Percentiles rank a stretch among this genome's conserved stretches.
Evolutionary conservation across 2,329 filamentous ascomycete species (phyloP).

Genomic region (Aspergillus luchuensis): DNA sequence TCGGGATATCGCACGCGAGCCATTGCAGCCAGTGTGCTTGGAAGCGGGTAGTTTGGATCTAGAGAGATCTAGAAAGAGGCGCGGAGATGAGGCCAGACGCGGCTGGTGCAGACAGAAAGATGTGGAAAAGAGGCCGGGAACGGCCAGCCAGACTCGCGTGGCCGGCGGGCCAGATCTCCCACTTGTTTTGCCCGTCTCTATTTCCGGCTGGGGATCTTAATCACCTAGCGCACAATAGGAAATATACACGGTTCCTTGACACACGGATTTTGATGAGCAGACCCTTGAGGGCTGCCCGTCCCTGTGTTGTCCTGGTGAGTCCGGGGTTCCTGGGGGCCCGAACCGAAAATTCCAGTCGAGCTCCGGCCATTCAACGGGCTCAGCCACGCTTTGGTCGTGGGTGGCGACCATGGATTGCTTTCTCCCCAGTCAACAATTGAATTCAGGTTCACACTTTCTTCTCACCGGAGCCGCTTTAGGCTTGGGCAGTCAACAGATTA

Average conservation of each 20-base stretch:
- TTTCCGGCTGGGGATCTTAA: not conserved
- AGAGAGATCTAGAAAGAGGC: not conserved
- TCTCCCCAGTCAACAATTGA: not conserved
- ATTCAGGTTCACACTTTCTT: not conserved
- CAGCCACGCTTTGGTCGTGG: not conserved
- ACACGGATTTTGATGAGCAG: not conserved
- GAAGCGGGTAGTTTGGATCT: not conserved
- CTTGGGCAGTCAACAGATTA: not conserved
- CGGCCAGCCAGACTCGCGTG: not conserved
- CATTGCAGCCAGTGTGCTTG: not conserved
- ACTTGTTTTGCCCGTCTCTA: not conserved
- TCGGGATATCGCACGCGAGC: not conserved
- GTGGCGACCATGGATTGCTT: not conserved
- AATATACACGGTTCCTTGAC: not conserved
- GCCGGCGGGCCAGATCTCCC: not conserved
- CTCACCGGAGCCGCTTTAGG: conserved; percentile 1
- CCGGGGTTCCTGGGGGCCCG: not conserved
- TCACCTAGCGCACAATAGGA: not conserved
- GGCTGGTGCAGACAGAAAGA: not conserved
- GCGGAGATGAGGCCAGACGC: not conserved
- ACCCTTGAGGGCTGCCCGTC: not conserved
- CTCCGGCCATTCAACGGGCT: not conserved
- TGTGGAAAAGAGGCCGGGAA: not conserved
- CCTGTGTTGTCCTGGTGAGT: not conserved
- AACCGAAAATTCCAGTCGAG: not conserved